Percentiles rank a stretch among this genome's conserved stretches.
phyloP scores from a whole-genome alignment of 2,329 filamentous ascomycete genomes.

The Metarhizium rileyi region DNA sequence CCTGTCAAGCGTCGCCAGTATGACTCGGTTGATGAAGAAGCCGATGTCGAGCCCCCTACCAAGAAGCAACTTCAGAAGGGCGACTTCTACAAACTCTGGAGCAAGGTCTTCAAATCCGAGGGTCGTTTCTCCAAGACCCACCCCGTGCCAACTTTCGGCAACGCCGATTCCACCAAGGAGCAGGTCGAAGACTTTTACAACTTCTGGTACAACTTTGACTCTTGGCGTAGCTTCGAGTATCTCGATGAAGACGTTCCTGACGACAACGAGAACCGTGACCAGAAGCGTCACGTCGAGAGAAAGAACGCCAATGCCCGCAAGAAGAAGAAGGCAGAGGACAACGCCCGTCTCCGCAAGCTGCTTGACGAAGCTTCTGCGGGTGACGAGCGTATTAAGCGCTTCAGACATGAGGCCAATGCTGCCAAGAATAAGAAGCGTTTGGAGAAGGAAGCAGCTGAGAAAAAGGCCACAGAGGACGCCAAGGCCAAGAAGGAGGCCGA shows the following conservation, averaged over 20 bases:
- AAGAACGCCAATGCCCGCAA: constrained; percentile 97
- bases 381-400: constrained; percentile 96
- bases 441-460: constrained; percentile 86
- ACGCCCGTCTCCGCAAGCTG: constrained; percentile 75
- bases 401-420: constrained; percentile 83
- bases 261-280: constrained; percentile 97
- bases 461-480: constrained; percentile 77
- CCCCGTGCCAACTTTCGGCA: constrained; percentile 78
- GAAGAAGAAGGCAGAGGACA: constrained; percentile 99
- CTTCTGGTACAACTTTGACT: constrained; percentile 99
- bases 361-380: constrained; percentile 76
- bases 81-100: constrained; percentile 95
- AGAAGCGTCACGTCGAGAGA: constrained; percentile 95
- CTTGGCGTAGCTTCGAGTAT: constrained; percentile 96
- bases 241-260: constrained; percentile 98
- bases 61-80: constrained; percentile 84
- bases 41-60: constrained; percentile 81
- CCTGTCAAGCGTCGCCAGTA: constrained; percentile 88
- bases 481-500: constrained; percentile 75
- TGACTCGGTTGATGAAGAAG: constrained; percentile 91
- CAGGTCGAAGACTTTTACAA: constrained; percentile 96
- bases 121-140: constrained; percentile 84
- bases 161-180: constrained; percentile 75
- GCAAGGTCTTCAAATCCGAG: constrained; percentile 81
- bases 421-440: constrained; percentile 92